phyloP scores from a whole-genome alignment of 2,329 filamentous ascomycete species.

The Alternaria sp. region DNA sequence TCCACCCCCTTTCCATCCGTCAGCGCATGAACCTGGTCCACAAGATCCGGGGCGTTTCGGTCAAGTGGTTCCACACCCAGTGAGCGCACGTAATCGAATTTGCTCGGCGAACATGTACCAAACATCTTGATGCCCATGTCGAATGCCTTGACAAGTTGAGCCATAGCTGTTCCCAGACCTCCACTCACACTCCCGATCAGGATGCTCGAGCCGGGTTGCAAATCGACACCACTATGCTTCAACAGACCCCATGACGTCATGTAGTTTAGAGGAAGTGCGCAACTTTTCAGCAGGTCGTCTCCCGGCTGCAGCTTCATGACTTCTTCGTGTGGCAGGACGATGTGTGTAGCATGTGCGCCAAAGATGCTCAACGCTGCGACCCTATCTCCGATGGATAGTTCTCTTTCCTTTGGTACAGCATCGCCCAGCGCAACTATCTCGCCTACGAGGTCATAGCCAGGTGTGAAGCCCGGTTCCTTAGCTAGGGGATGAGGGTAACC shows the following conservation, averaged over 20 bases:
- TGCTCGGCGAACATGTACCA: conserved; percentile 11
- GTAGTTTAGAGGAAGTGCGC: conserved; percentile 13
- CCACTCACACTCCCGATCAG: conserved; percentile 14
- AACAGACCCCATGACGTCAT: conserved; percentile 19
- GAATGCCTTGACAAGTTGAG: conserved; percentile 11
- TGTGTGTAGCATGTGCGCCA: conserved; percentile 12
- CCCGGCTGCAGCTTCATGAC: background rate
- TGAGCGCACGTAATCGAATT: conserved; percentile 15
- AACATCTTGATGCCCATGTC: conserved; percentile 13
- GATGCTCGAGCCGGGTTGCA: conserved; percentile 11
- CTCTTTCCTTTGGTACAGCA: background rate
- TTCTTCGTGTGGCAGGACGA: conserved; percentile 8
- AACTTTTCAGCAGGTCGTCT: conserved; percentile 11
- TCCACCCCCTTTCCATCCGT: conserved; percentile 13
- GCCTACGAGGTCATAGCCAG: conserved; percentile 16
- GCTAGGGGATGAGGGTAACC: conserved; percentile 9
- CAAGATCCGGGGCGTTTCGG: conserved; percentile 10
- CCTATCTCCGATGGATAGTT: conserved; percentile 6
- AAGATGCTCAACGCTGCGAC: conserved; percentile 4
- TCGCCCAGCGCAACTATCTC: conserved; percentile 8
- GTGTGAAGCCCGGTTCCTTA: conserved; percentile 8
- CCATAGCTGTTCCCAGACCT: conserved; percentile 14
- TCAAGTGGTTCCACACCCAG: conserved; percentile 14
- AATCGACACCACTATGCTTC: conserved; percentile 11
- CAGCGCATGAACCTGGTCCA: conserved; percentile 7